Evolutionary conservation across 257 asterid genomes (phyloP).

Genomic region (Fraxinus americana): DNA sequence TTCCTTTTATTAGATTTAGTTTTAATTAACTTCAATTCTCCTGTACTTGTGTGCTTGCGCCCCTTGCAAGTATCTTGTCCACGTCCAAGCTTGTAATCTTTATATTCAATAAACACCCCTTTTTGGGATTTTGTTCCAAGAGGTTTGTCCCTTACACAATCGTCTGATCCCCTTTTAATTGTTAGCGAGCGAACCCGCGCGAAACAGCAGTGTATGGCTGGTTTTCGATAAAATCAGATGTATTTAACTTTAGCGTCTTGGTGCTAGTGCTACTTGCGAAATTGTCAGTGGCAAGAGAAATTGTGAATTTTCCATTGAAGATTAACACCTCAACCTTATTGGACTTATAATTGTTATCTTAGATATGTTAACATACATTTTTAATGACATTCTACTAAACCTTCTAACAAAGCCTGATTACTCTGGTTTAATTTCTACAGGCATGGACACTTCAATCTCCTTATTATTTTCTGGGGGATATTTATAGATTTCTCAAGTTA

Average conservation of each 20-base stretch:
- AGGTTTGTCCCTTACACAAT: no score
- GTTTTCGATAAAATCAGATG: slow-evolving; percentile 48
- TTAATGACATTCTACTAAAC: not conserved
- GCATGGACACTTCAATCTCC: slow-evolving; percentile 22
- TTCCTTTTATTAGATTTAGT: no score
- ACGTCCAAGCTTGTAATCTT: no score
- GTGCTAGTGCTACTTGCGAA: slow-evolving; percentile 21
- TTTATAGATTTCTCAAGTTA: no score
- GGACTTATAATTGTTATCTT: slow-evolving; percentile 34
- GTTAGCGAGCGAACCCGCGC: no score
- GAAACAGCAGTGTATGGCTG: slow-evolving; percentile 28
- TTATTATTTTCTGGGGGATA: no score
- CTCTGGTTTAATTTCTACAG: slow-evolving; percentile 9
- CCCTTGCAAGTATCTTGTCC: no score
- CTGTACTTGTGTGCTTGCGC: no score
- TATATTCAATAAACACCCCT: no score
- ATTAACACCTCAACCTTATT: slow-evolving; percentile 31
- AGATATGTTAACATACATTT: not conserved
- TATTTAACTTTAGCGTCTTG: slow-evolving; percentile 46
- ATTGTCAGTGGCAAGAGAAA: slow-evolving; percentile 43
- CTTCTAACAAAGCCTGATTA: not conserved
- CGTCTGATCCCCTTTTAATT: no score
- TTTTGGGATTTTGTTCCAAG: no score
- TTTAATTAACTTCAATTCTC: no score
- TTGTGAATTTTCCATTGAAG: slow-evolving; percentile 24